Evolutionary conservation across 371 early-diverging fungal genomes (phyloP).

Genomic region (Mortierella sp.): DNA sequence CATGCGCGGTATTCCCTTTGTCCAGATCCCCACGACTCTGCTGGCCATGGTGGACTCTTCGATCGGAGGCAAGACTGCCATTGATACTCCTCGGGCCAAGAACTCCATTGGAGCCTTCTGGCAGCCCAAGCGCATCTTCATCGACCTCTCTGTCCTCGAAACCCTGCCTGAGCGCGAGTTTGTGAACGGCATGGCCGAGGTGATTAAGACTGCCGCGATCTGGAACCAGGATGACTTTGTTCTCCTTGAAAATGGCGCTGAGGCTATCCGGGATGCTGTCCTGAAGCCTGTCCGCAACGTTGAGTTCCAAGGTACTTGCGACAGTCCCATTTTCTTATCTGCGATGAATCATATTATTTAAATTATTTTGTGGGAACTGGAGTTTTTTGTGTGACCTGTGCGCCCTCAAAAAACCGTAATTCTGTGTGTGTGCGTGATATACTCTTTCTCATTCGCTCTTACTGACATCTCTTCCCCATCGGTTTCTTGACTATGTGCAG

Average conservation of each 20-base stretch:
- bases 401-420: too few relatives aligned
- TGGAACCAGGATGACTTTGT: constrained; percentile 90
- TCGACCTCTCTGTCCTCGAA: constrained; percentile 87
- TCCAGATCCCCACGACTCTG: constrained; percentile 96
- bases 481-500: constrained; percentile 45
- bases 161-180: constrained; percentile 95
- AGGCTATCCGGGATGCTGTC: constrained; percentile 80
- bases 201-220: constrained; percentile 98
- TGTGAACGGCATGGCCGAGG: constrained; percentile 97
- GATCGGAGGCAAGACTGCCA: constrained; percentile 97
- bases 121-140: constrained; percentile 94
- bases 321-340: too few relatives aligned
- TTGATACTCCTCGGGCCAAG: constrained; percentile 96
- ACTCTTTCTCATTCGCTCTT: too few relatives aligned
- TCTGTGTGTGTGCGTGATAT: too few relatives aligned
- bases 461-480: too few relatives aligned
- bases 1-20: constrained; percentile 95
- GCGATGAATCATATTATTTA: neutral
- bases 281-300: constrained; percentile 60
- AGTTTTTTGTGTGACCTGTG: constrained; percentile 6
- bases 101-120: constrained; percentile 97
- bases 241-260: constrained; percentile 87
- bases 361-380: neutral
- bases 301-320: constrained; percentile 70
- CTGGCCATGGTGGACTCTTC: constrained; percentile 98